phyloP scores from a whole-genome alignment of 2,329 filamentous ascomycete species.

The Lasiodiplodia citricola region DNA sequence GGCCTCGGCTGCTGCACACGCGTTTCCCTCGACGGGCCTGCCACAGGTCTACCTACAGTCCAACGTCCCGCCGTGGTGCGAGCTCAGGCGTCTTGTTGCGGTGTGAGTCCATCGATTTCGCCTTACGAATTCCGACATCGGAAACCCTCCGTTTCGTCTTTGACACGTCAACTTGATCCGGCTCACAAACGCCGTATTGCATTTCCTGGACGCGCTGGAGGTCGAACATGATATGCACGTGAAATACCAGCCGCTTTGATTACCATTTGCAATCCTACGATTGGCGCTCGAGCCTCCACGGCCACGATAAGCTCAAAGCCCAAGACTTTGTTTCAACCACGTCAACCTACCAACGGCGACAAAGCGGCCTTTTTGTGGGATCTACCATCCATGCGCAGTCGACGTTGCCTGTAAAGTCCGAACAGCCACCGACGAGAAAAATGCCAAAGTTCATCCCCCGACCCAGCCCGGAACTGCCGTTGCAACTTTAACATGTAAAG shows the following conservation, averaged over 20 bases:
- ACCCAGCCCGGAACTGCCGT: neutral
- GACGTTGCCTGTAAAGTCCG: neutral
- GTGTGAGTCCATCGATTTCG: neutral
- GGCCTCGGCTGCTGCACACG: neutral
- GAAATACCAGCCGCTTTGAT: neutral
- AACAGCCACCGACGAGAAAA: neutral
- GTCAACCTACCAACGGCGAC: conserved; percentile 1
- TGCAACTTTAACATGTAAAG: neutral
- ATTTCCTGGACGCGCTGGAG: neutral
- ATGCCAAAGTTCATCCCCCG: neutral
- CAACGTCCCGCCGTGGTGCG: neutral
- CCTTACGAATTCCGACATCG: neutral
- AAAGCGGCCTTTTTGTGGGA: neutral
- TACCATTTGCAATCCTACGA: neutral
- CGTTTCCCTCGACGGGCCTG: neutral
- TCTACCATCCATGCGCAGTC: neutral
- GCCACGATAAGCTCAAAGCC: neutral
- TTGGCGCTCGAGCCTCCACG: conserved; percentile 3
- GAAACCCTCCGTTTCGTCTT: neutral
- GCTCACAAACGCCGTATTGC: neutral
- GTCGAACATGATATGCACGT: neutral
- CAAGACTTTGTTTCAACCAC: conserved; percentile 12
- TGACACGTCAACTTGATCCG: neutral
- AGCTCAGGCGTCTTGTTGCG: neutral
- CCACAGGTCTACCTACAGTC: neutral